Base-by-base conservation (phyloP, 1,139 yeast species). In the Arxiozyma slooffiae region DNA sequence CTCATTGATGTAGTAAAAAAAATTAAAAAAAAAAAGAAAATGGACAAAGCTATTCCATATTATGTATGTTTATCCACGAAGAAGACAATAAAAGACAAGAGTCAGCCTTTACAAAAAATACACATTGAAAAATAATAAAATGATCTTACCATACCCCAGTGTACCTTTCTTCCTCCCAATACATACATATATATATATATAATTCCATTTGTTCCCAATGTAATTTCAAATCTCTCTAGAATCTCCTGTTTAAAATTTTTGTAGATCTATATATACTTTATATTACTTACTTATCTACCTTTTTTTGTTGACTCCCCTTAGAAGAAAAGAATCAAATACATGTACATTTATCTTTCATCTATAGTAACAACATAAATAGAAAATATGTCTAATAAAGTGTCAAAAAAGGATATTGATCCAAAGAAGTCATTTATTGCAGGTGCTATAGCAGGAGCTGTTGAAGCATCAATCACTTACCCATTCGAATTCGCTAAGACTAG, bases 401-500 rank as follows among this genome's bases (percentile, higher is more conserved):
- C 46, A 40, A 49, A 52, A 38, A 51, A 52, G 23, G 38, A 50
- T 17, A 44, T 68, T 21, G 80, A 77, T 65, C 90, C 92, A 9
- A 61, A 77, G 54, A 81, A 80, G 66, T 88, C 96, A 2, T 86
- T 90, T 63, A 76, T 88, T 18, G 97, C 97, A 11, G 97, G 97
- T 50, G 95, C 96, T 48, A 73, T 87, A 0, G 97, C 97, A 1
- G 97, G 97, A 54, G 97, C 95, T 40, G 77, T 88, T 45, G 97
- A 90, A 70, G 96, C 96, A 34, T 79, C 80, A 41, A 76, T 86
- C 48, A 90, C 97, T 0, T 92, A 89, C 66, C 98, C 98, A 1
- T 92, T 92, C 67, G 98, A 92, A 68, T 92, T 90, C 70, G 96
- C 97, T 44, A 92, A 92, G 66, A 92, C 98, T 7, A 74, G 97